Evolutionary conservation across 768 basidiomycete genomes (phyloP).

Genomic region (Brasilioporus rufonigricans): DNA sequence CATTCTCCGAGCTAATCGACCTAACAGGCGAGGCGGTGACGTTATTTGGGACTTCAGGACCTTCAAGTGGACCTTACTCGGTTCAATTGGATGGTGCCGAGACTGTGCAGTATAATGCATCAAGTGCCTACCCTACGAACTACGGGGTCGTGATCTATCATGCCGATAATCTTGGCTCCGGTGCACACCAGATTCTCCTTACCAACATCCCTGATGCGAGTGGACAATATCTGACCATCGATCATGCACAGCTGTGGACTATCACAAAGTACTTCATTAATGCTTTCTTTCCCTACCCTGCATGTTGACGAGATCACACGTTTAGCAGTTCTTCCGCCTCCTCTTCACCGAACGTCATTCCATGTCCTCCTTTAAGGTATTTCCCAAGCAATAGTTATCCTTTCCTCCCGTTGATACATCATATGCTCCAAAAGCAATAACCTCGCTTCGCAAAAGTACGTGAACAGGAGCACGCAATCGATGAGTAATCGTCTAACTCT

Average conservation of each 20-base stretch:
- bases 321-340: background rate
- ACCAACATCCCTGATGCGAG: conserved; percentile 27
- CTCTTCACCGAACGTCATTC: background rate
- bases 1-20: background rate
- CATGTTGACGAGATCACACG: background rate
- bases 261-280: conserved; percentile 15
- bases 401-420: background rate
- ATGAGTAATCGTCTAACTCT: background rate
- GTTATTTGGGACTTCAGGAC: conserved; percentile 42
- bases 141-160: conserved; percentile 33
- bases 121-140: conserved; percentile 15
- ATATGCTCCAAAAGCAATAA: background rate
- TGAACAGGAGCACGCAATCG: background rate
- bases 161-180: conserved; percentile 37
- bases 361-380: conserved; percentile 6
- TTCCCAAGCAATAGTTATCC: background rate
- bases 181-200: conserved; percentile 35
- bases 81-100: conserved; percentile 35
- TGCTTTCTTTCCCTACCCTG: background rate
- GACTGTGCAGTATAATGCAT: conserved; percentile 14
- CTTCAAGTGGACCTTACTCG: conserved; percentile 33
- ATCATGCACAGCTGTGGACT: conserved; percentile 31
- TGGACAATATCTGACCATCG: conserved; percentile 29
- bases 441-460: conserved; percentile 13
- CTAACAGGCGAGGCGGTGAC: conserved; percentile 43